Evolutionary conservation across 371 early-diverging fungal species (phyloP).

Genomic region (Entomophthora muscae): DNA sequence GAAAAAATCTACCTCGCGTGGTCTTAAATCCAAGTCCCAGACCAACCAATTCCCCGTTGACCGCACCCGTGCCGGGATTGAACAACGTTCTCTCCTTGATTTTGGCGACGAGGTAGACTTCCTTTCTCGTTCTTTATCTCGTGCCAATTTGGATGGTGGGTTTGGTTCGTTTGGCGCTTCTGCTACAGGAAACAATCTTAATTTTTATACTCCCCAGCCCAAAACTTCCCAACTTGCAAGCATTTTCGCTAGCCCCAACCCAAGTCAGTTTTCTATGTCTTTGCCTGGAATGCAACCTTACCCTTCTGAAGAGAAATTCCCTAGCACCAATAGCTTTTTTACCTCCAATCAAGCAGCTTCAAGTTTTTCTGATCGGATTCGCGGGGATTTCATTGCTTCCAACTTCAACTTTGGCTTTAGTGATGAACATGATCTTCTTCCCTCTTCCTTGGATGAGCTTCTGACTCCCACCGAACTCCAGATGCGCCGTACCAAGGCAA

Average conservation of each 20-base stretch:
- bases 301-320: not conserved
- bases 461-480: constrained; percentile 14
- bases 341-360: not conserved
- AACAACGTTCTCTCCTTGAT: not conserved
- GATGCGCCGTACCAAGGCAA: constrained; percentile 12
- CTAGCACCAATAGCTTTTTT: not conserved
- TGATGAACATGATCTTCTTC: constrained; percentile 12
- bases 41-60: not conserved
- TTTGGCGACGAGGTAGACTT: not conserved
- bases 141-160: not conserved
- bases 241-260: constrained; percentile 5
- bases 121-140: not conserved
- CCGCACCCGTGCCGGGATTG: not conserved
- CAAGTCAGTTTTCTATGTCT: constrained; percentile 2
- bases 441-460: constrained; percentile 15
- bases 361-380: not conserved
- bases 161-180: not conserved
- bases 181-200: not conserved
- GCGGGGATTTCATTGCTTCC: constrained; percentile 1
- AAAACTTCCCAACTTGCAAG: constrained; percentile 6
- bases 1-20: constrained; percentile 1
- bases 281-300: not conserved
- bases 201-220: constrained; percentile 8
- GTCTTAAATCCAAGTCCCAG: not conserved
- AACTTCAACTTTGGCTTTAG: constrained; percentile 4